phyloP scores from a whole-genome alignment of 2,329 filamentous ascomycete species.

The Cytospora leucostoma region DNA sequence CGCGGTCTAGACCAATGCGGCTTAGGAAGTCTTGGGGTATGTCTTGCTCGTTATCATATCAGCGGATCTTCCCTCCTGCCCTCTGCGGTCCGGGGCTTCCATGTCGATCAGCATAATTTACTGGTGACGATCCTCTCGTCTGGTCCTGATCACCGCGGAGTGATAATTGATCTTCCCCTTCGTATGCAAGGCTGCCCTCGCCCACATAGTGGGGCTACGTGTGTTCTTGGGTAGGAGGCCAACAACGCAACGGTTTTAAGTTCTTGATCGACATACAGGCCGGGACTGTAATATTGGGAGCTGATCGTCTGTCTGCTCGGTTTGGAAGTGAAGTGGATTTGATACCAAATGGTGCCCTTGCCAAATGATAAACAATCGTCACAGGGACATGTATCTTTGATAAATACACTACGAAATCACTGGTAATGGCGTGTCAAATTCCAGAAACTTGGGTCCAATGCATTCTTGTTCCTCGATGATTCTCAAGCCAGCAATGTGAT shows the following conservation, averaged over 20 bases:
- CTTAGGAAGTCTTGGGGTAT: not conserved
- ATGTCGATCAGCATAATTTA: conserved; percentile 11
- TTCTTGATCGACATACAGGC: not conserved
- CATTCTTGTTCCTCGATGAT: not conserved
- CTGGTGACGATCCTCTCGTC: conserved; percentile 3
- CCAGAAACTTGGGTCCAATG: not conserved
- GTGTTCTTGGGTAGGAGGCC: not conserved
- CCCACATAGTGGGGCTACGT: not conserved
- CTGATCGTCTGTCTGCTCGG: not conserved
- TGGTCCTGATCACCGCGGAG: not conserved
- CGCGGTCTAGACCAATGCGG: conserved; percentile 8
- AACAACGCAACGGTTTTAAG: not conserved
- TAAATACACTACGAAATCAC: not conserved
- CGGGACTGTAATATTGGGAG: not conserved
- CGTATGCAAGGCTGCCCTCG: not conserved
- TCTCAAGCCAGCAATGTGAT: not conserved
- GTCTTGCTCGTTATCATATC: not conserved
- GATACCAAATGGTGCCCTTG: not conserved
- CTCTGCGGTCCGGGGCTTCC: conserved; percentile 6
- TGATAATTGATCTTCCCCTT: not conserved
- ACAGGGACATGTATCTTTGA: not conserved
- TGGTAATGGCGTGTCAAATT: not conserved
- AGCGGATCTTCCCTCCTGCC: conserved; percentile 2
- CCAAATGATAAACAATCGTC: not conserved
- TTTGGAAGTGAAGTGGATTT: not conserved